Percentiles rank a stretch among this genome's conserved stretches.
Conservation (phyloP, 768 basidiomycete species). For the Mycena sanguinolenta region DNA sequence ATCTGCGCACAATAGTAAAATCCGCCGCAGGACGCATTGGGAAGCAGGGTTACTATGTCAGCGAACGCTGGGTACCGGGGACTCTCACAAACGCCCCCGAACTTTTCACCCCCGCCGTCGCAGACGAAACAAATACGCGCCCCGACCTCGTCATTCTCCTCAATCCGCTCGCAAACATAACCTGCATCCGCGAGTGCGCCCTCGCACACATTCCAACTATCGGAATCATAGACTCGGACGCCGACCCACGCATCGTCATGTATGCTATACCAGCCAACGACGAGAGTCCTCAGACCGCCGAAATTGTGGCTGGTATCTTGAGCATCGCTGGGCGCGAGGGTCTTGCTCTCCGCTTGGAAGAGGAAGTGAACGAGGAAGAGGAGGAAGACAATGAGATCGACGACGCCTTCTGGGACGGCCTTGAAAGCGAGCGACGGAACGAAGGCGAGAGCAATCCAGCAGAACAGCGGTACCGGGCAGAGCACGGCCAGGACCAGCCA, state of each 20-base stretch:
- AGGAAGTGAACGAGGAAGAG: slow-evolving; percentile 47
- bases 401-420: slow-evolving; percentile 20
- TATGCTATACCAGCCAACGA: slow-evolving; percentile 99
- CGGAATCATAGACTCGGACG: slow-evolving; percentile 94
- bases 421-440: slow-evolving; percentile 7
- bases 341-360: slow-evolving; percentile 59
- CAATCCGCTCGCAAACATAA: slow-evolving; percentile 88
- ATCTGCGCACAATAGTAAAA: slow-evolving; percentile 79
- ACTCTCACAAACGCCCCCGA: slow-evolving; percentile 89
- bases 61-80: slow-evolving; percentile 95
- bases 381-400: slow-evolving; percentile 27
- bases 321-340: slow-evolving; percentile 90
- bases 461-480: neutral
- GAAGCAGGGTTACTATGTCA: slow-evolving; percentile 85
- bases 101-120: slow-evolving; percentile 73
- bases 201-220: slow-evolving; percentile 92
- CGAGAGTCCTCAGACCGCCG: slow-evolving; percentile 91
- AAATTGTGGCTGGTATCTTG: slow-evolving; percentile 90
- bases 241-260: slow-evolving; percentile 96
- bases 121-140: slow-evolving; percentile 66
- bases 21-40: slow-evolving; percentile 87
- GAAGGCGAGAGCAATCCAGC: neutral
- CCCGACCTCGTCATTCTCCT: slow-evolving; percentile 94
- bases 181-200: slow-evolving; percentile 93
- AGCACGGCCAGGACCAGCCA: neutral